phyloP scores from a whole-genome alignment of 1,284 basidiomycete genomes.

The Heterobasidion annosum region DNA sequence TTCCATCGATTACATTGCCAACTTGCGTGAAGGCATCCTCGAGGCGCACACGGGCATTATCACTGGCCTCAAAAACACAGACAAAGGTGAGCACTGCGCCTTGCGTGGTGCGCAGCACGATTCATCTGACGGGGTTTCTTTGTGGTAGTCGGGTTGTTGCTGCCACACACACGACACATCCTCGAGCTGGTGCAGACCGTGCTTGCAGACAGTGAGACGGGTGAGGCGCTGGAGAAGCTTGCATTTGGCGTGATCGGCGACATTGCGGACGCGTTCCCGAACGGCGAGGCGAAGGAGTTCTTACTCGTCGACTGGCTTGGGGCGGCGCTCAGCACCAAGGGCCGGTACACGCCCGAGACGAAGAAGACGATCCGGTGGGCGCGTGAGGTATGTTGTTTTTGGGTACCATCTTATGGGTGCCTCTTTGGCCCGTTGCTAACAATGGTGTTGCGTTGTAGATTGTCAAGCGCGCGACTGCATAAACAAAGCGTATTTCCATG shows the following conservation, averaged over 20 bases:
- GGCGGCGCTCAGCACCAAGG: conserved; percentile 65
- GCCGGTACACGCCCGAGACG: conserved; percentile 57
- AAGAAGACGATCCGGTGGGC: conserved; percentile 81
- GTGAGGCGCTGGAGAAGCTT: conserved; percentile 72
- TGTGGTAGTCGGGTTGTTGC: conserved; percentile 48
- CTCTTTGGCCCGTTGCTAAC: background rate
- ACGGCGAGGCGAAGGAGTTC: conserved; percentile 73
- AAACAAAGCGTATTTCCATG: conserved; percentile 17
- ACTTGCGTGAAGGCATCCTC: conserved; percentile 89
- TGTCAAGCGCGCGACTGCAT: conserved; percentile 64
- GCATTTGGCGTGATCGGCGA: conserved; percentile 88
- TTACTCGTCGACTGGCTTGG: conserved; percentile 81
- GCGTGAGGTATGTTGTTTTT: conserved; percentile 52
- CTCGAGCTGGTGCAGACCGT: conserved; percentile 79
- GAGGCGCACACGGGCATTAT: conserved; percentile 97
- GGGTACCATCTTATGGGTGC: background rate
- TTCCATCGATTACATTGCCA: conserved; percentile 86
- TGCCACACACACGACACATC: conserved; percentile 71
- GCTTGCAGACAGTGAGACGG: conserved; percentile 76
- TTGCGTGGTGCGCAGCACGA: background rate
- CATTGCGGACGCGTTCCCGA: conserved; percentile 80
- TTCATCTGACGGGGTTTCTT: background rate
- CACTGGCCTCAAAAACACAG: conserved; percentile 80
- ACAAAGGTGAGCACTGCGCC: conserved; percentile 45
- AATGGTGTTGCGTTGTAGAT: conserved; percentile 29